Percentiles rank a stretch among this genome's conserved stretches.
phyloP scores from a whole-genome alignment of 345 rosid species.

The Arabidopsis thaliana region TAIR10.1 NC_003070.9:26547501-26548000 shows the following conservation, averaged over 20 bases:
- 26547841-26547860: constrained; percentile 62
- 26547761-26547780: not conserved
- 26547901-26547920: constrained; percentile 28
- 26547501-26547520: constrained; percentile 36
- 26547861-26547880: constrained; percentile 48
- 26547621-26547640: constrained; percentile 18
- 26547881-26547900: constrained; percentile 42
- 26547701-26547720: constrained; percentile 4
- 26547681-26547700: not conserved
- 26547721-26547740: constrained; percentile 18
- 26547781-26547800: not conserved
- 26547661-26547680: constrained; percentile 22
- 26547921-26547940: not conserved
- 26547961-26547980: not conserved
- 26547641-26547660: constrained; percentile 16
- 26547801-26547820: not conserved
- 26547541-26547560: constrained; percentile 37
- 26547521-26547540: constrained; percentile 21
- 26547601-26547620: not conserved
- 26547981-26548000: not conserved
- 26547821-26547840: constrained; percentile 5
- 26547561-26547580: constrained; percentile 25
- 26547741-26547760: not conserved
- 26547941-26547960: constrained; percentile 27
- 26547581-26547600: constrained; percentile 37